Base-by-base conservation (phyloP, 805 yeast species). In the Isabelozyma heimii region DNA sequence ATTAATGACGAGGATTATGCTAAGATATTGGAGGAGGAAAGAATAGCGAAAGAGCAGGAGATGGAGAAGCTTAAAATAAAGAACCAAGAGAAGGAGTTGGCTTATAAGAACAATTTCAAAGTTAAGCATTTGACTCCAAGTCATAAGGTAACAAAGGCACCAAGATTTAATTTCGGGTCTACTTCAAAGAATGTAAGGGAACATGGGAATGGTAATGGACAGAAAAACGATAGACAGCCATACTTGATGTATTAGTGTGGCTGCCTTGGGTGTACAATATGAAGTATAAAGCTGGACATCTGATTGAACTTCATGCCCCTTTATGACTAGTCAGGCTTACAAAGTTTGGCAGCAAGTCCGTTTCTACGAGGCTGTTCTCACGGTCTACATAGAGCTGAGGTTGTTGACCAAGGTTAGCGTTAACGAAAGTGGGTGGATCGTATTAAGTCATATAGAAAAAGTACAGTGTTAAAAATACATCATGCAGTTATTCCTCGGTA, bases 1-100 rank as follows among this genome's bases (percentile, higher is more conserved):
- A 52, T 73, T 5, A 61, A 67, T 15, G 78, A 74, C 47, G 77
- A 70, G 48, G 77, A 73, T 5, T 73, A 66, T 55, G 63, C 61
- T 5, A 56, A 61, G 41, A 61, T 60, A 39, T 50, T 66, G 7
- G 66, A 66, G 40, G 55, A 58, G 39, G 61, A 52, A 12, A 47
- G 48, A 14, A 52, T 56, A 45, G 54, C 53, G 24, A 54, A 49
- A 37, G 55, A 51, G 8, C 46, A 43, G 9, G 53, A 51, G 17
- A 43, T 52, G 40, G 41, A 47, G 27, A 49, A 51, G 37, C 40
- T 27, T 5, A 50, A 42, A 16, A 13, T 44, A 37, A 54, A 52
- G 46, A 51, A 57, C 40, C 43, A 51, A 37, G 53, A 46, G 39
- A 40, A 26, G 15, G 49, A 59, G 52, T 37, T 44, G 46, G 20